Conservation (phyloP, 1,284 basidiomycete species). For the Inonotus hispidus region DNA sequence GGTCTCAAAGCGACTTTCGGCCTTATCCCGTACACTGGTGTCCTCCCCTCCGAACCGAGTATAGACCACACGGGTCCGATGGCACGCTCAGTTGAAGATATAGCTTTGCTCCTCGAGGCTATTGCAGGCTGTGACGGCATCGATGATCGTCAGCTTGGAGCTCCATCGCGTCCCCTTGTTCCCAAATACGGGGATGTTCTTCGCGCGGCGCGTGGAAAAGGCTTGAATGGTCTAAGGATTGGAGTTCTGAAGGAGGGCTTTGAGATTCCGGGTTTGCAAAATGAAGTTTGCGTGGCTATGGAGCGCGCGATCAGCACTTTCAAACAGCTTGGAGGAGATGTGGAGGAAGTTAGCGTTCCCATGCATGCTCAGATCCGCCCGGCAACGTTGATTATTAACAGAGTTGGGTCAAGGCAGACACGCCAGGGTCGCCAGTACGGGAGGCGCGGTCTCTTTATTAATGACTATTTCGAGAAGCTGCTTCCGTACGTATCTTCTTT, state of each 20-base stretch:
- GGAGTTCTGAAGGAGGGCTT: conserved; percentile 40
- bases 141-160: conserved; percentile 42
- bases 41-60: conserved; percentile 35
- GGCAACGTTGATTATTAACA: conserved; percentile 24
- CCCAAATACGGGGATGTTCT: conserved; percentile 34
- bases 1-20: conserved; percentile 46
- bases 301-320: conserved; percentile 32
- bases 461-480: conserved; percentile 32
- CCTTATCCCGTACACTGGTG: conserved; percentile 45
- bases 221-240: conserved; percentile 33
- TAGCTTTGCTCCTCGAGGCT: conserved; percentile 38
- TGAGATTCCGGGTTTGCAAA: conserved; percentile 30
- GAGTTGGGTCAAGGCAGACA: conserved; percentile 23
- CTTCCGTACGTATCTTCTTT: conserved; percentile 24
- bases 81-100: conserved; percentile 37
- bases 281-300: conserved; percentile 31
- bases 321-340: conserved; percentile 33
- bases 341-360: conserved; percentile 36
- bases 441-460: conserved; percentile 34
- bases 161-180: conserved; percentile 34
- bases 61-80: conserved; percentile 38
- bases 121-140: conserved; percentile 43
- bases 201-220: conserved; percentile 21
- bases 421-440: conserved; percentile 27
- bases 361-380: conserved; percentile 27